phyloP scores from a whole-genome alignment of 2,329 filamentous ascomycete genomes.

The Colletotrichum karsti region DNA sequence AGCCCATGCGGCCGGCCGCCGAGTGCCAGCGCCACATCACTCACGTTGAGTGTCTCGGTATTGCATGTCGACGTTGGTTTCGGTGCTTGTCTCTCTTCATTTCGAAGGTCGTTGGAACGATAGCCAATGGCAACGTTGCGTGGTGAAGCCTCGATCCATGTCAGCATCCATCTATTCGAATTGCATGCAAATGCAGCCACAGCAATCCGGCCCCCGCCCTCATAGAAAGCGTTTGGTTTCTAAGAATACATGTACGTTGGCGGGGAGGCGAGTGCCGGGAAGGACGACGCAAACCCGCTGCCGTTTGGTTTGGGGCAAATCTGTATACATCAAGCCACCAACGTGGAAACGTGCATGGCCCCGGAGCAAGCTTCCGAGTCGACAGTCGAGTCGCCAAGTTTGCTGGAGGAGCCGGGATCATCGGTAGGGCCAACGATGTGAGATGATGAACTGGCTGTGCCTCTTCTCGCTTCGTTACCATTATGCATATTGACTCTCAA shows the following conservation, averaged over 20 bases:
- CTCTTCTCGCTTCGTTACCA: not conserved
- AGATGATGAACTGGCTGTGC: not conserved
- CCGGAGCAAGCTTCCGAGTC: not conserved
- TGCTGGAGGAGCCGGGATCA: not conserved
- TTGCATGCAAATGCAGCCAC: not conserved
- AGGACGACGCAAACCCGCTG: not conserved
- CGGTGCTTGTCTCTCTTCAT: not conserved
- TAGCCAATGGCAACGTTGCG: not conserved
- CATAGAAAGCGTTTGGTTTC: not conserved
- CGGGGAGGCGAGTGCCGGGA: not conserved
- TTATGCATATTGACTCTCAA: not conserved
- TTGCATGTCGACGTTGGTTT: not conserved
- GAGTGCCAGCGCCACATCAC: slow-evolving; percentile 1
- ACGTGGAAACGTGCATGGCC: slow-evolving; percentile 10
- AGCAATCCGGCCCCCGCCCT: not conserved
- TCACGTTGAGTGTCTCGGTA: not conserved
- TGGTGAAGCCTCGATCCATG: not conserved
- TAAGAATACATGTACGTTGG: not conserved
- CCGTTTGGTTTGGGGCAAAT: not conserved
- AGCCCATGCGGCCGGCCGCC: slow-evolving; percentile 13
- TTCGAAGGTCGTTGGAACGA: too few relatives aligned
- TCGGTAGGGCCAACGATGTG: not conserved
- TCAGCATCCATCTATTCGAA: not conserved
- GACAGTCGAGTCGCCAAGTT: not conserved
- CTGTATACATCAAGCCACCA: not conserved